Base-by-base conservation (phyloP, 768 basidiomycete genomes). In the Hirschioporus abietinus region DNA sequence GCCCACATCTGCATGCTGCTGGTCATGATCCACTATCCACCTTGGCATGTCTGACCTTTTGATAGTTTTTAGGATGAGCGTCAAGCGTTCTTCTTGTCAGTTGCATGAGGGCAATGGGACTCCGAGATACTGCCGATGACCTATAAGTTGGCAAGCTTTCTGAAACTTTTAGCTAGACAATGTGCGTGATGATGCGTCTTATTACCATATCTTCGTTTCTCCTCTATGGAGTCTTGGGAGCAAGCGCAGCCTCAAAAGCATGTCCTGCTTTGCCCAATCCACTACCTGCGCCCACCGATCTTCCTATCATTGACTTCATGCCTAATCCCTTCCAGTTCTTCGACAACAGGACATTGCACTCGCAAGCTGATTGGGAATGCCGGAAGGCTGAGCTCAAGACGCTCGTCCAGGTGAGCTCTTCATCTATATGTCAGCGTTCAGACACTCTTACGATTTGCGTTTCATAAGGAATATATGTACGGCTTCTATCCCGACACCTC, bases 321-420 rank as follows among this genome's bases (percentile, higher is more conserved):
- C 42, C 42, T 12, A 52, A 52, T 52, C 42, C 42, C 15, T 52
- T 52, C 42, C 42, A 52, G 42, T 52, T 52, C 42, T 52, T 52
- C 12, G 42, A 52, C 20, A 52, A 52, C 20, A 52, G 42, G 20
- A 52, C 42, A 15, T 10, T 52, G 10, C 42, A 58, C 35, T 65
- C 64, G 58, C 64, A 25, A 26, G 64, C 52, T 18, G 64, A 65
- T 30, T 65, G 64, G 64, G 26, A 42, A 52, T 65, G 64, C 30
- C 64, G 64, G 23, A 35, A 65, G 59, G 35, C 58, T 27, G 64
- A 65, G 52, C 52, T 65, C 59, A 25, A 42, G 17, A 57, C 24
- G 25, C 57, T 65, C 59, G 35, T 65, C 7, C 64, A 65, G 59
- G 42, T 52, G 20, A 12, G 42, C 20, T 20, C 42, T 12, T 15